Base-by-base conservation (phyloP, 164 flowering plant genomes). In the Nymphaea colorata region DNA sequence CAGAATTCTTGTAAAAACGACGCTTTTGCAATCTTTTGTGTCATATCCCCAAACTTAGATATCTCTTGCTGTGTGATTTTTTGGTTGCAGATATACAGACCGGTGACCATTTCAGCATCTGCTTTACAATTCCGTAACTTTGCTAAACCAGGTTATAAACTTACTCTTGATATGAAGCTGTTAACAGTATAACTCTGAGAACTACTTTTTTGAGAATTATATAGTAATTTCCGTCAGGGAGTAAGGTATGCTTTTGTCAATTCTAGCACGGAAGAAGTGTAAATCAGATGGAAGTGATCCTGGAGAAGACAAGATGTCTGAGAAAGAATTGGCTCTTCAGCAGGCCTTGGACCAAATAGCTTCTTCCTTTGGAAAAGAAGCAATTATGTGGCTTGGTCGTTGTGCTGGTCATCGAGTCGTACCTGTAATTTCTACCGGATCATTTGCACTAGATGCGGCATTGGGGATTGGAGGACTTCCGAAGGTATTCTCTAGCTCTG, bases 331-430 rank as follows among this genome's bases (percentile, higher is more conserved):
- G 70, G 95, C 96, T 2, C 76, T 94, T 10, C 77, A 85, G 36
- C 87, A 80, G 76, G 99, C 99, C 6, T 18, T 94, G 64, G 99
- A 91, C 81, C 99, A 91, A 83, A 88, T 94, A 55, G 83, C 84
- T 43, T 53, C 84, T 42, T 77, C 93, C 16, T 91, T 87, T 81
- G 99, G 99, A 64, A 87, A 89, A 71, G 97, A 93, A 41, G 78
- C 99, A 17, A 94, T 91, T 62, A 94, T 94, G 99, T 94, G 97
- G 96, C 88, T 94, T 74, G 95, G 96, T 65, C 87, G 90, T 15
- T 77, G 91, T 53, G 71, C 10, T 55, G 59, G 85, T 68, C 79
- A 80, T 62, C 80, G 70, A 70, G 45, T 74, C 74, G 90, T 87
- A 57, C 92, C 97, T 0, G 96, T 91, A 59, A 77, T 94, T 42